These are phyloP conservation scores for Candida hispaniensis DNA, from an alignment of 805 yeast species.

Conservation along the genomic window DNA sequence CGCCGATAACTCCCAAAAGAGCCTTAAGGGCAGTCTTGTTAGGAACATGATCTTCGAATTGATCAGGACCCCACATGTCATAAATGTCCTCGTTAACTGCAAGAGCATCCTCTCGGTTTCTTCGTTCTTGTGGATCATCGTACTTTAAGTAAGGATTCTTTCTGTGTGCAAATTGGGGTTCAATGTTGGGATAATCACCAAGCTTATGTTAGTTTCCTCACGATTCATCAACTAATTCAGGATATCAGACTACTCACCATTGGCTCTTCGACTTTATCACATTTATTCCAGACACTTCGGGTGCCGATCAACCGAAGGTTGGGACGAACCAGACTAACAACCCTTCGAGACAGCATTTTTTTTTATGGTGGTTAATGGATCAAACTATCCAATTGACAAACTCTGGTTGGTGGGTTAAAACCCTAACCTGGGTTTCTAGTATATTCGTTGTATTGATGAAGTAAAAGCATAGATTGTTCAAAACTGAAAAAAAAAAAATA, in stretches of 20 bases:
- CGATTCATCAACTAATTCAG: background rate
- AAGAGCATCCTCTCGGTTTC: conserved; percentile 60
- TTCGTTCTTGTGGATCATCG: conserved; percentile 72
- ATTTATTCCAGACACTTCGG: conserved; percentile 12
- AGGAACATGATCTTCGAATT: conserved; percentile 46
- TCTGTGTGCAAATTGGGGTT: conserved; percentile 47
- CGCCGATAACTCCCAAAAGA: conserved; percentile 46
- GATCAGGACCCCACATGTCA: conserved; percentile 83
- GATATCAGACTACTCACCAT: no score
- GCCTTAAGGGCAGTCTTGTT: conserved; percentile 52
- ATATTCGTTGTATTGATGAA: no score
- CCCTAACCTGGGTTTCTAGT: no score
- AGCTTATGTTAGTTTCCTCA: conserved; percentile 10
- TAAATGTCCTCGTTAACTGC: conserved; percentile 55
- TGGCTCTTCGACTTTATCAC: conserved; percentile 16
- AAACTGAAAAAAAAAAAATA: no score
- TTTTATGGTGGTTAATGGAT: conserved; percentile 12
- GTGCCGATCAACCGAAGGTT: conserved; percentile 14
- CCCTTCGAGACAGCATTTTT: conserved; percentile 16
- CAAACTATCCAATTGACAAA: conserved; percentile 15
- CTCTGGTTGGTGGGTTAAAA: conserved; percentile 17
- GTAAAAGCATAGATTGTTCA: no score
- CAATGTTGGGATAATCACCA: conserved; percentile 53
- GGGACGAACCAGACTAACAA: conserved; percentile 16
- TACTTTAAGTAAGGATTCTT: conserved; percentile 63